Percentiles rank a stretch among this genome's conserved stretches.
These are phyloP conservation scores for Calendula officinalis DNA, from an alignment of 129 eudicot genomes.

Conservation along the genomic window DNA sequence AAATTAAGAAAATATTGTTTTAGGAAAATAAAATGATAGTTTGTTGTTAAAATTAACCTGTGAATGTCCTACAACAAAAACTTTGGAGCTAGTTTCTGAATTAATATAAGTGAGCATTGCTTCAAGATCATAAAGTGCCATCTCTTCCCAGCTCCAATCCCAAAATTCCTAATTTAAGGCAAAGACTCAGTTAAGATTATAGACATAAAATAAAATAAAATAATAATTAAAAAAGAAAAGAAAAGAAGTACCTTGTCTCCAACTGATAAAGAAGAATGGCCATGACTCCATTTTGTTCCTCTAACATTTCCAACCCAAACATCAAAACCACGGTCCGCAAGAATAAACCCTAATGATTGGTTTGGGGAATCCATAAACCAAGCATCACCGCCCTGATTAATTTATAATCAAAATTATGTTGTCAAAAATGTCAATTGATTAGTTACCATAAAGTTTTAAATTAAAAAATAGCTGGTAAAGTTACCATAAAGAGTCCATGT, in stretches of 20 bases:
- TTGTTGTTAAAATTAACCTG: conserved; percentile 48
- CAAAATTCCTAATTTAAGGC: conserved; percentile 62
- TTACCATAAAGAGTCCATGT: conserved; percentile 95
- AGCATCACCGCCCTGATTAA: conserved; percentile 89
- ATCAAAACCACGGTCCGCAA: conserved; percentile 85
- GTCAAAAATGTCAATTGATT: conserved; percentile 10
- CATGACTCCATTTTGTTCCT: conserved; percentile 96
- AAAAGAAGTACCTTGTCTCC: conserved; percentile 58
- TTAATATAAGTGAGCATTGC: conserved; percentile 67
- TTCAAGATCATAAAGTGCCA: conserved; percentile 85
- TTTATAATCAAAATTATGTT: not conserved
- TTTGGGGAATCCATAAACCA: conserved; percentile 85
- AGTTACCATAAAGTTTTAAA: not conserved
- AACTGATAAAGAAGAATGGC: conserved; percentile 76
- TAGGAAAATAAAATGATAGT: not conserved
- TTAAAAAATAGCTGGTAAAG: not conserved
- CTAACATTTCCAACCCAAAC: conserved; percentile 97
- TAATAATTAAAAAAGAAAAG: not conserved
- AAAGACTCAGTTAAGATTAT: not conserved
- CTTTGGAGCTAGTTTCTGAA: conserved; percentile 54
- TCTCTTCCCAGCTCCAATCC: conserved; percentile 99
- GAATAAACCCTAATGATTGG: conserved; percentile 86
- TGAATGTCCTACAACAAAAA: conserved; percentile 89
- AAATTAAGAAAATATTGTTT: conserved; percentile 3
- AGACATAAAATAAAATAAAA: conserved; percentile 1